These are phyloP conservation scores for Saccharomyces mikatae DNA, from an alignment of 805 yeast species.

Conservation along the genomic window DNA sequence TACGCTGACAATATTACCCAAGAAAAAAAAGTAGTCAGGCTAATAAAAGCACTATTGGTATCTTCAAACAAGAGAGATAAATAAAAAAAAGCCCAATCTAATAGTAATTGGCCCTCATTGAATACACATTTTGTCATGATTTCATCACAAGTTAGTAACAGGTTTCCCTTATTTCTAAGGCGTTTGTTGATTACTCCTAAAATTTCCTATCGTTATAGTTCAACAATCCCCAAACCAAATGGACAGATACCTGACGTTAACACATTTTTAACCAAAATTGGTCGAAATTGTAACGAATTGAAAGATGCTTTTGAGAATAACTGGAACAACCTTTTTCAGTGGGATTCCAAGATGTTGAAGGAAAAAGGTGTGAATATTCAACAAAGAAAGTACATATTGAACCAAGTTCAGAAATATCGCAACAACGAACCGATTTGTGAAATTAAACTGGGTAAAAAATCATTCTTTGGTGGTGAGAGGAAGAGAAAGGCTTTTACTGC, in stretches of 20 bases:
- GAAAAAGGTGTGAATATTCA: conserved; percentile 68
- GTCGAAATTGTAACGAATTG: conserved; percentile 64
- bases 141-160: neutral
- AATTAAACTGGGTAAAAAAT: conserved; percentile 61
- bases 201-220: neutral
- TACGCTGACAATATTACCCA: neutral
- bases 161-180: neutral
- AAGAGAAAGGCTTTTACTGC: conserved; percentile 61
- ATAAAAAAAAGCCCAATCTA: neutral
- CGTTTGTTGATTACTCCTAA: neutral
- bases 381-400: conserved; percentile 63
- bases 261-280: conserved; percentile 69
- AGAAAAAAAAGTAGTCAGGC: neutral
- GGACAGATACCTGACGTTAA: conserved; percentile 55
- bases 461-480: conserved; percentile 79
- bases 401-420: conserved; percentile 62
- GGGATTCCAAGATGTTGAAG: conserved; percentile 51
- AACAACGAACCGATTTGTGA: conserved; percentile 49
- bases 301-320: conserved; percentile 59
- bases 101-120: neutral
- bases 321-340: conserved; percentile 59
- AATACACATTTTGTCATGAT: neutral
- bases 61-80: neutral
- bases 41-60: neutral
- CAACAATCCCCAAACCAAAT: conserved; percentile 43